Conservation (phyloP, 2,329 filamentous ascomycete genomes). For the Drechmeria coniospora region DNA sequence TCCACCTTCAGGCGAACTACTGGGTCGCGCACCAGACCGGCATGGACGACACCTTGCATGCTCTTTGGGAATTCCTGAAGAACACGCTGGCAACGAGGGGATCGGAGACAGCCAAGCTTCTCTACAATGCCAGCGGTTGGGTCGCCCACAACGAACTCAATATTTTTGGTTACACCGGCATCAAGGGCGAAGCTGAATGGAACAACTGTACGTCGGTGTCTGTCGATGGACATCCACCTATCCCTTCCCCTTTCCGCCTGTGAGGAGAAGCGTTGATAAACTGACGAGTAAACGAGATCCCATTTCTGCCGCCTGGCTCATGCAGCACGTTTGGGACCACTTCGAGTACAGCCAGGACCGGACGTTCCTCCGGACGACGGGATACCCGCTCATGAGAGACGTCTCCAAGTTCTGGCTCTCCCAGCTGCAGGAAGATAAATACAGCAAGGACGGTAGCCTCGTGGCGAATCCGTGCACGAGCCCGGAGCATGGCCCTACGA, state of each 20-base stretch:
- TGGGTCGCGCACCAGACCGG: slow-evolving; percentile 40
- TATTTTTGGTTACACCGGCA: slow-evolving; percentile 38
- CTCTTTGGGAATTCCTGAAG: slow-evolving; percentile 36
- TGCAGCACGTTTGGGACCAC: slow-evolving; percentile 42
- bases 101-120: slow-evolving; percentile 31
- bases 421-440: slow-evolving; percentile 33
- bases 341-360: slow-evolving; percentile 19
- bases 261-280: too few relatives aligned
- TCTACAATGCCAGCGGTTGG: slow-evolving; percentile 37
- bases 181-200: slow-evolving; percentile 16
- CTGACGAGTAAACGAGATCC: slow-evolving; percentile 16
- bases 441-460: slow-evolving; percentile 32
- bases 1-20: slow-evolving; percentile 48
- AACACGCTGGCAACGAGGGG: slow-evolving; percentile 39
- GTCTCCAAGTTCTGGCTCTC: slow-evolving; percentile 40
- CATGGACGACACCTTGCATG: slow-evolving; percentile 25
- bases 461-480: slow-evolving; percentile 44
- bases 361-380: slow-evolving; percentile 28
- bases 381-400: slow-evolving; percentile 38
- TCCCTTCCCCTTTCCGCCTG: too few relatives aligned
- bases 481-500: slow-evolving; percentile 39
- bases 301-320: slow-evolving; percentile 40
- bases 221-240: too few relatives aligned
- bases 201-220: slow-evolving; percentile 13
- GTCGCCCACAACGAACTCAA: slow-evolving; percentile 32